Evolutionary conservation across 2,329 filamentous ascomycete species (phyloP).

Genomic region (Fusarium veterinarium): DNA sequence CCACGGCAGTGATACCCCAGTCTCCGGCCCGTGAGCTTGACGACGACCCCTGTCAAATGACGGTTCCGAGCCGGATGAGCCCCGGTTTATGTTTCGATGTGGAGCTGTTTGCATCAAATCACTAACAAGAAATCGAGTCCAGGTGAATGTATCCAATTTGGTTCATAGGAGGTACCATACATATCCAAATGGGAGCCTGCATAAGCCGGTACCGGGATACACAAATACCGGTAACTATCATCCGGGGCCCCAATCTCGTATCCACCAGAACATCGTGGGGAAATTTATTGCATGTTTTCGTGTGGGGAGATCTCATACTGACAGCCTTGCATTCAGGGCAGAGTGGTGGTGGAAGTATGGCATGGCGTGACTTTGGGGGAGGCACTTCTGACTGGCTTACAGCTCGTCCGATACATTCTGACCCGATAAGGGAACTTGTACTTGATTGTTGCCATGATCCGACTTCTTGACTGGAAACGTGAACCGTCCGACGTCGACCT

Average conservation of each 20-base stretch:
- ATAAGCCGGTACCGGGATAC: slow-evolving; percentile 25
- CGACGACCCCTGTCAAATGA: slow-evolving; percentile 21
- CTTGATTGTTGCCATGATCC: background rate
- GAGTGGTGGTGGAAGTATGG: slow-evolving; percentile 1
- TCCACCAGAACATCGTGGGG: slow-evolving; percentile 25
- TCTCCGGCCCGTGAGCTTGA: slow-evolving; percentile 19
- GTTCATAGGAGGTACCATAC: background rate
- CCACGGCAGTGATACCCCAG: slow-evolving; percentile 14
- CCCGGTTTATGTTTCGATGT: slow-evolving; percentile 4
- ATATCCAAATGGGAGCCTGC: slow-evolving; percentile 7
- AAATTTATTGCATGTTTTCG: slow-evolving; percentile 7
- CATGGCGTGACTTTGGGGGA: slow-evolving; percentile 39
- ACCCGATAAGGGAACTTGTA: slow-evolving; percentile 3
- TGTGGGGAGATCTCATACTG: slow-evolving; percentile 20
- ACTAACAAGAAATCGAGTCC: background rate
- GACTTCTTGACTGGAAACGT: slow-evolving; percentile 44
- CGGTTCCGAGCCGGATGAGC: slow-evolving; percentile 16
- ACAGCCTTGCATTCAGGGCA: background rate
- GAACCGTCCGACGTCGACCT: slow-evolving; percentile 45
- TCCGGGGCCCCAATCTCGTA: slow-evolving; percentile 32
- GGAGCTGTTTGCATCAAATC: background rate
- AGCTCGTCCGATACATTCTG: slow-evolving; percentile 29
- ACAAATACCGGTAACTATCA: slow-evolving; percentile 6
- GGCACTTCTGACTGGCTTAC: slow-evolving; percentile 1
- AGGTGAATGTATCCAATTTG: background rate